Base-by-base conservation (phyloP, 202 grass and related monocot species). In the Zizania palustris region DNA sequence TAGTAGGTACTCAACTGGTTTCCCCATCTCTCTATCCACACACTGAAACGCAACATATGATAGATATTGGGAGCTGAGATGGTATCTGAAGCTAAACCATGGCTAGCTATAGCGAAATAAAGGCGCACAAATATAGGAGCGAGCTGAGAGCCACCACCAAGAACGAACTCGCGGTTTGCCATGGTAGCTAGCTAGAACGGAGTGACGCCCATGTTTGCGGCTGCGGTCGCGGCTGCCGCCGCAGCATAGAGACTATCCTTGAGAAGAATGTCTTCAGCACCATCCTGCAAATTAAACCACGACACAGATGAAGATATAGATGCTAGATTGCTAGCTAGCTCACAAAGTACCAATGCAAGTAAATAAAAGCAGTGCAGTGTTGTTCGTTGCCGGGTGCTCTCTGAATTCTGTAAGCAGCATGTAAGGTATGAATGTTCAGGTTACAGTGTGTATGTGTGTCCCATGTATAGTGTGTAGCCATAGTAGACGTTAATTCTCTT, bases 221-320 rank as follows among this genome's bases (percentile, higher is more conserved):
- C 82, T 40, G 74, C 71, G 7, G 82, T 67, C 0, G 86, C 86
- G 0, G 74, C 82, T 0, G 73, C 65, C 2, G 88, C 77, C 0
- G 90, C 81, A 2, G 91, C 89, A 60, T 95, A 98, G 74, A 98
- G 86, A 41, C 89, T 81, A 55, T 99, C 96, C 81, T 99, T 99
- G 53, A 90, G 83, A 76, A 99, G 88, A 87, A 83, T 91, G 43
- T 88, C 86, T 45, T 88, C 86, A 60, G 76, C 42, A 56, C 76
- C 75, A 75, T 92, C 88, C 83, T 91, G 74, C 50, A 81, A n/a
- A n/a, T n/a, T n/a, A n/a, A 19, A 84, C 50, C 21, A 84, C 12
- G 58, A 39, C 11, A 22, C 33, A 77, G 15, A 35, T 65, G 72
- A 63, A 13, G 48, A 10, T 84, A 63, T 14, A 33, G 6, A 50